These are phyloP conservation scores for Podosphaera leucotricha DNA, from an alignment of 2,329 filamentous ascomycete genomes.

Conservation along the genomic window DNA sequence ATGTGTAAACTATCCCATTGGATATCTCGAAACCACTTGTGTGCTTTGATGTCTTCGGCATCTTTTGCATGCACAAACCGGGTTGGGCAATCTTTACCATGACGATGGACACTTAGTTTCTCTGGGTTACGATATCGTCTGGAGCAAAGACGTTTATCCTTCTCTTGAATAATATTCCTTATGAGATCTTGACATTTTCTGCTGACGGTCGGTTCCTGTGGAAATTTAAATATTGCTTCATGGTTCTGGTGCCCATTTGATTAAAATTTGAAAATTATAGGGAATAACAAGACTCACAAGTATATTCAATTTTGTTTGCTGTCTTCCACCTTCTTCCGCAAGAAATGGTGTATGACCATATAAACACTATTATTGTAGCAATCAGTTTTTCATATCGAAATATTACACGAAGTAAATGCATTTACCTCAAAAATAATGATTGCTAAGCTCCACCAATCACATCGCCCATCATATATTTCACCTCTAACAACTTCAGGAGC, in stretches of 20 bases:
- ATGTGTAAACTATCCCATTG: constrained; percentile 55
- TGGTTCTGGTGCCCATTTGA: constrained; percentile 28
- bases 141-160: constrained; percentile 53
- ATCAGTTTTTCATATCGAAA: not conserved
- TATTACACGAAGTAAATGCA: not conserved
- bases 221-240: constrained; percentile 45
- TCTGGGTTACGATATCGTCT: constrained; percentile 51
- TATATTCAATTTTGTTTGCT: constrained; percentile 71
- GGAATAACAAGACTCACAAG: constrained; percentile 26
- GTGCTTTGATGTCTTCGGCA: constrained; percentile 69
- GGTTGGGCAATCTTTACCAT: constrained; percentile 19
- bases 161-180: constrained; percentile 44
- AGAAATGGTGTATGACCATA: constrained; percentile 85
- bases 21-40: constrained; percentile 64
- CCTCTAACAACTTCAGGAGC: constrained; percentile 78
- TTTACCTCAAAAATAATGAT: constrained; percentile 68
- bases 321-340: constrained; percentile 44
- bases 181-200: constrained; percentile 58
- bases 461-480: constrained; percentile 68
- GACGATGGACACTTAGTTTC: constrained; percentile 3
- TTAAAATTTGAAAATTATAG: not conserved
- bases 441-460: constrained; percentile 93
- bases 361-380: constrained; percentile 33
- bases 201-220: constrained; percentile 39
- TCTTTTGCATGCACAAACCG: constrained; percentile 63